A percentile compares a stretch with the other conserved stretches of the same genome.
Conservation (phyloP, 176 grass and related monocot genomes). For the Hsuehochloa calcarea region DNA sequence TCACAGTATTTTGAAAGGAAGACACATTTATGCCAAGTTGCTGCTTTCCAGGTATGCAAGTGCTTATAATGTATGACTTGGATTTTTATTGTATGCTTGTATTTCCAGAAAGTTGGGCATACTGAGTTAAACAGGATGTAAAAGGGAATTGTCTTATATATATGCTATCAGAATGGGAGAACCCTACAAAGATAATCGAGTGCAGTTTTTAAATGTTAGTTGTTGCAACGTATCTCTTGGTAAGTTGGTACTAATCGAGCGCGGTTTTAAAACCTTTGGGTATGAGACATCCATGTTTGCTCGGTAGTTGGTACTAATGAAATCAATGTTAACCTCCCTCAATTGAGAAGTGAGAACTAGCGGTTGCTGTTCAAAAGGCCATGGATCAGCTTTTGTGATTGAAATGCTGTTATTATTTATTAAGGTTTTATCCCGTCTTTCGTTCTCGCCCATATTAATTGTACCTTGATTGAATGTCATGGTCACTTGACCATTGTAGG, state of each 20-base stretch:
- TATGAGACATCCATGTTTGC: neutral
- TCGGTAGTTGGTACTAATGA: neutral
- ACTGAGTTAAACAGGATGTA: neutral
- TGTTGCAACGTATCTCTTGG: neutral
- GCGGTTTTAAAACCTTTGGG: neutral
- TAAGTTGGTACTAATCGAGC: neutral
- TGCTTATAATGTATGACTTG: neutral
- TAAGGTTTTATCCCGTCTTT: neutral
- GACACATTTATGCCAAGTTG: constrained; percentile 52
- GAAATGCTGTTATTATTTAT: neutral
- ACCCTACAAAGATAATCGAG: neutral
- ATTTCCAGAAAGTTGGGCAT: neutral
- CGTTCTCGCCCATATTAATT: neutral
- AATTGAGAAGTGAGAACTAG: neutral
- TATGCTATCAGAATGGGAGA: neutral
- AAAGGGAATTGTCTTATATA: neutral
- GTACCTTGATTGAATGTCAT: neutral
- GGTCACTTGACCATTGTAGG: neutral
- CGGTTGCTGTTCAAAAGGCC: neutral
- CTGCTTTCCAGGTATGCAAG: constrained; percentile 77
- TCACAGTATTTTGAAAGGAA: constrained; percentile 83
- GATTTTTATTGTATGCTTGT: neutral
- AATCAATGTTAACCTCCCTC: neutral
- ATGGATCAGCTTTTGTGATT: neutral
- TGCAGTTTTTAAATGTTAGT: neutral